A percentile compares a stretch with the other conserved stretches of the same genome.
These are phyloP conservation scores for Sporisorium graminicola DNA, from an alignment of 1,284 basidiomycete species.

Conservation along the genomic window DNA sequence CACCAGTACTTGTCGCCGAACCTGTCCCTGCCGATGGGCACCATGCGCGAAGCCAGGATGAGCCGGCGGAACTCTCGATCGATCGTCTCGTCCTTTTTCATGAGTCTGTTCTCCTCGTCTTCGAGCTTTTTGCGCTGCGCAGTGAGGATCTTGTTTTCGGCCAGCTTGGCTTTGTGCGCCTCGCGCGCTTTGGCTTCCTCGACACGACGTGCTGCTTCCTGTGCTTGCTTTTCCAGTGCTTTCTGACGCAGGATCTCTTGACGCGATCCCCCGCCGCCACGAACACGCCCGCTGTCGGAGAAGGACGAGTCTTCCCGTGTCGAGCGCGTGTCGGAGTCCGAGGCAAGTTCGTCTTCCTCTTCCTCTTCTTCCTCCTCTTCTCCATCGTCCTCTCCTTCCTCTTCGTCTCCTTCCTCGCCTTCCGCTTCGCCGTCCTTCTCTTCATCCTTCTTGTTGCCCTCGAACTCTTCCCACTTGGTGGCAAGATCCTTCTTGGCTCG, in stretches of 20 bases:
- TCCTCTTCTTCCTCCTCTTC: slow-evolving; percentile 54
- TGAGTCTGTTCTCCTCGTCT: slow-evolving; percentile 85
- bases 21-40: slow-evolving; percentile 88
- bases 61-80: slow-evolving; percentile 93
- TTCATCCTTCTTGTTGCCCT: slow-evolving; percentile 68
- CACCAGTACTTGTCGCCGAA: slow-evolving; percentile 97
- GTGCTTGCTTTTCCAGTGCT: slow-evolving; percentile 59
- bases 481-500: slow-evolving; percentile 82
- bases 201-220: slow-evolving; percentile 42
- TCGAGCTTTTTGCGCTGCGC: slow-evolving; percentile 60
- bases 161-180: slow-evolving; percentile 53
- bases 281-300: slow-evolving; percentile 19
- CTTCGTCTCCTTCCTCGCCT: slow-evolving; percentile 13
- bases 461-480: slow-evolving; percentile 80
- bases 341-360: slow-evolving; percentile 54
- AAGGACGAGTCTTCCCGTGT: slow-evolving; percentile 52
- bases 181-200: slow-evolving; percentile 50
- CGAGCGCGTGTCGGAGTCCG: slow-evolving; percentile 45
- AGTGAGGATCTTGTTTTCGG: slow-evolving; percentile 58
- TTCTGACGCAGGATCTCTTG: slow-evolving; percentile 66
- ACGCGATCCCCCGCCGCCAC: slow-evolving; percentile 32
- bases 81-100: slow-evolving; percentile 83
- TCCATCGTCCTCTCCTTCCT: slow-evolving; percentile 16
- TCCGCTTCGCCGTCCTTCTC: slow-evolving; percentile 10
- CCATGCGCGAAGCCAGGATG: slow-evolving; percentile 83